phyloP scores from a whole-genome alignment of 2,329 filamentous ascomycete species.

The Dryadomyces quercus-mongolicae region DNA sequence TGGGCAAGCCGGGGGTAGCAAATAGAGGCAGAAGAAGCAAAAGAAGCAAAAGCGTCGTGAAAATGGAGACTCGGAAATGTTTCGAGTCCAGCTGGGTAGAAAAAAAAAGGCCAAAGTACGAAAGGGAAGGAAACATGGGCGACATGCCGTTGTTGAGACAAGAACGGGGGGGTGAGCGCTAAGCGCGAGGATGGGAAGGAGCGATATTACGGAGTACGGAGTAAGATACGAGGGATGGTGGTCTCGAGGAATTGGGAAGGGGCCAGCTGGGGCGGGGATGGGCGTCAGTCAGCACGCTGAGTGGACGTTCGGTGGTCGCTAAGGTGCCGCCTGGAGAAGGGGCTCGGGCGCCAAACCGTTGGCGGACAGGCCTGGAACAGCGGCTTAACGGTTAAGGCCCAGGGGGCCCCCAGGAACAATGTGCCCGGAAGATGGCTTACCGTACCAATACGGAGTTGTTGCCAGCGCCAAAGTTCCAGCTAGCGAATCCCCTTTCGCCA shows the following conservation, averaged over 20 bases:
- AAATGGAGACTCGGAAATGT: not conserved
- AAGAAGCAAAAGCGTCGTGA: not conserved
- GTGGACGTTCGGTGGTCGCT: not conserved
- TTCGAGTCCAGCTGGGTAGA: constrained; percentile 2
- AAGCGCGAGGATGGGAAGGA: not conserved
- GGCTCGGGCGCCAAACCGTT: not conserved
- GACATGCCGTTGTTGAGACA: not conserved
- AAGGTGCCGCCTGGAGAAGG: not conserved
- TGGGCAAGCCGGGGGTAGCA: not conserved
- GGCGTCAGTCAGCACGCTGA: not conserved
- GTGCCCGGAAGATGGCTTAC: too few species aligned
- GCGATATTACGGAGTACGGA: not conserved
- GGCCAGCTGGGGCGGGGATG: not conserved
- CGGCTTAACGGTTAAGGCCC: too few species aligned
- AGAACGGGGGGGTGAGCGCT: not conserved
- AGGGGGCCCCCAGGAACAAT: too few species aligned
- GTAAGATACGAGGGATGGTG: too few species aligned
- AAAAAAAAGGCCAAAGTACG: not conserved
- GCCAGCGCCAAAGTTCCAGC: too few species aligned
- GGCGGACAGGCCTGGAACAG: not conserved
- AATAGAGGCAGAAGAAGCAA: not conserved
- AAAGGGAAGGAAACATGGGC: not conserved
- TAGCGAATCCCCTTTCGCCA: too few species aligned
- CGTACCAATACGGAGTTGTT: too few species aligned
- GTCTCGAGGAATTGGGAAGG: not conserved